Base-by-base conservation (phyloP, 257 asterid genomes). In the Gentiana straminea region DNA sequence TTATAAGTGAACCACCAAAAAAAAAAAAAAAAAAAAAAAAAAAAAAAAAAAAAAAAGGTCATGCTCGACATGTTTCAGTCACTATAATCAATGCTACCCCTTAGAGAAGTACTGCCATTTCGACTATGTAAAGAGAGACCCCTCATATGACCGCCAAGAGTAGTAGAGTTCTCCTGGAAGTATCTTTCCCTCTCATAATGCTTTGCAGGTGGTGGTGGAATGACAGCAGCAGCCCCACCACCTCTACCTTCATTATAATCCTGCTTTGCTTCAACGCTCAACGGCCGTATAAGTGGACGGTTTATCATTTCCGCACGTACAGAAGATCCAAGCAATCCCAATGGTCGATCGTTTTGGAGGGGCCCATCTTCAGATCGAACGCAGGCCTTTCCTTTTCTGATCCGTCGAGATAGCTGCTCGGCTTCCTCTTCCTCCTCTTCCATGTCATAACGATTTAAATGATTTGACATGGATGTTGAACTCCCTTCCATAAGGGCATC, bases 191-290 rank as follows among this genome's bases (percentile, higher is more conserved):
- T 77, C 80, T 91, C 98, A 13, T 75, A 80, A 33, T 81, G 94
- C 64, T 84, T 91, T 50, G 98, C 87, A 4, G 98, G 98, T 44
- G 98, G 98, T 1, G 96, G 96, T 51, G 98, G 96, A 72, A 87
- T 74, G 55, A 80, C 49, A 15, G 74, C 95, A 3, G 74, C 67
- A 8, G 75, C 51, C n/a, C 74, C 96, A 4, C 73, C 67, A 6
- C 74, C 55, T 70, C 47, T 79, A 70, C 70, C 75, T 54, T 76
- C 33, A 58, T 63, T 52, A 24, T 67, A 50, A 65, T 84, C 88
- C 35, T 49, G 78, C 62, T 72, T 75, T 38, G 70, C 86, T 49
- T 78, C 93, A 46, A 64, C 58, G 10, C 72, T 75, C 15, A 80
- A 69, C 32, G 95, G 93, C 58, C 86, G 64, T 65, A 84, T 84